These are phyloP conservation scores for Chalciporus pseudorubinellus DNA, from an alignment of 768 basidiomycete species.

Conservation along the genomic window DNA sequence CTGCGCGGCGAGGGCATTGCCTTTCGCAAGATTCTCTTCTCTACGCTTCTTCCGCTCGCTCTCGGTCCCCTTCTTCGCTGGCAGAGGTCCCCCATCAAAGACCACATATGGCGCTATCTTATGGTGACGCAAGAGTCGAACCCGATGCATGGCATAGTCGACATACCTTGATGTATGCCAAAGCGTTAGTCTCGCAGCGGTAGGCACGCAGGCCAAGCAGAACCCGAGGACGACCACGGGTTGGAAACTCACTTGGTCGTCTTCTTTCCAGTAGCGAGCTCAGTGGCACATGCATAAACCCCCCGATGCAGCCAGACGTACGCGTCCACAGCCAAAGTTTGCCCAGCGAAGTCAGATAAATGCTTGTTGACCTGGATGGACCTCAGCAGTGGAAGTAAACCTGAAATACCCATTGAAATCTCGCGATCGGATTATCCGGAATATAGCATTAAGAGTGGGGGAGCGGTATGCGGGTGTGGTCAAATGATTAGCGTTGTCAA, in stretches of 20 bases:
- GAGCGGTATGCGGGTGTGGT: constrained; percentile 5
- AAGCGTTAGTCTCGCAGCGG: constrained; percentile 1
- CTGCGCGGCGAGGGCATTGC: constrained; percentile 68
- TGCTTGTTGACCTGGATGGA: constrained; percentile 78
- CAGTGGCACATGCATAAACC: constrained; percentile 84
- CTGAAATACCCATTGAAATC: constrained; percentile 83
- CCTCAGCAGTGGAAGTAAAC: constrained; percentile 86
- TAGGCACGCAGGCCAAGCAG: background rate
- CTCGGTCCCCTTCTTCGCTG: constrained; percentile 92
- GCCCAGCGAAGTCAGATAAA: constrained; percentile 78
- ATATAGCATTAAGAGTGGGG: constrained; percentile 1
- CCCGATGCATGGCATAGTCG: constrained; percentile 91
- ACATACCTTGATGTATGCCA: constrained; percentile 68
- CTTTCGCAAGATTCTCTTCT: constrained; percentile 72
- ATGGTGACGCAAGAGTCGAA: constrained; percentile 81
- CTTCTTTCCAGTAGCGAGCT: constrained; percentile 79
- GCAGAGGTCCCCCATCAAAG: constrained; percentile 94
- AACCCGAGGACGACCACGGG: background rate
- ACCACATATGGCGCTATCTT: constrained; percentile 88
- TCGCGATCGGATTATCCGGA: background rate
- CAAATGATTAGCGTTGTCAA: constrained; percentile 1
- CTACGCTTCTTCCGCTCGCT: constrained; percentile 71
- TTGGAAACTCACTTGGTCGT: constrained; percentile 71
- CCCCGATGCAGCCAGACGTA: constrained; percentile 95
- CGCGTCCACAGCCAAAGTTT: constrained; percentile 89